These are phyloP conservation scores for Eucalyptus tenuipes DNA, from an alignment of 345 rosid species.

Conservation along the genomic window DNA sequence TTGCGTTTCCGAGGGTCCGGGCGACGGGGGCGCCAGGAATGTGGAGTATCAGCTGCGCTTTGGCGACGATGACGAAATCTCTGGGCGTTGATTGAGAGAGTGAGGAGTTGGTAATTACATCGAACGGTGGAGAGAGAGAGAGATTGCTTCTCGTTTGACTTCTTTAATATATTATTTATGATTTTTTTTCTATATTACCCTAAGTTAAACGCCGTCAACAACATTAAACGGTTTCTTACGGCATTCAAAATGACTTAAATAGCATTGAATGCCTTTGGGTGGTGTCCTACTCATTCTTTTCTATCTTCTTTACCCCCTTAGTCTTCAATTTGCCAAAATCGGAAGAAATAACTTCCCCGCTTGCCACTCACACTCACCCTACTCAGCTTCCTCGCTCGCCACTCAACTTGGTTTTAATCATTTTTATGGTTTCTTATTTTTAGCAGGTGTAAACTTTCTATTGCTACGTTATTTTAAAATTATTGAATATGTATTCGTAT, in stretches of 20 bases:
- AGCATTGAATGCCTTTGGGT: accelerated
- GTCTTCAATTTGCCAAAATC: accelerated
- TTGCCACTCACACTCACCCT: too few species aligned
- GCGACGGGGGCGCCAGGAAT: not conserved
- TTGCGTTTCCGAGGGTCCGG: not conserved
- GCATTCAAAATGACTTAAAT: accelerated
- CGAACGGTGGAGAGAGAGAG: not conserved
- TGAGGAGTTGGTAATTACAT: not conserved
- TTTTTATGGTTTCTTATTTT: too few species aligned
- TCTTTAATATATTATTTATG: not conserved
- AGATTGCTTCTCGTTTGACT: not conserved
- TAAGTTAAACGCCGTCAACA: accelerated
- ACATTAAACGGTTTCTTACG: accelerated
- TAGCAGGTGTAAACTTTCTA: accelerated
- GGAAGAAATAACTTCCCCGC: accelerated
- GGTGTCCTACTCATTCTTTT: accelerated
- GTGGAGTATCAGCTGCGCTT: not conserved
- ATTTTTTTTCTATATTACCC: too few species aligned
- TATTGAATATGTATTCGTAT: too few species aligned
- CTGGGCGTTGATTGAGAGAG: not conserved
- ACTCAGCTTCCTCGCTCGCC: accelerated
- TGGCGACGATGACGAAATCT: not conserved
- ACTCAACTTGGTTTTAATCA: too few species aligned
- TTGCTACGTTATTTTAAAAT: too few species aligned
- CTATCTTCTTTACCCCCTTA: accelerated